Percentiles rank a stretch among this genome's conserved stretches.
phyloP scores from a whole-genome alignment of 306 rosid genomes.

The Trifolium pratense region DNA sequence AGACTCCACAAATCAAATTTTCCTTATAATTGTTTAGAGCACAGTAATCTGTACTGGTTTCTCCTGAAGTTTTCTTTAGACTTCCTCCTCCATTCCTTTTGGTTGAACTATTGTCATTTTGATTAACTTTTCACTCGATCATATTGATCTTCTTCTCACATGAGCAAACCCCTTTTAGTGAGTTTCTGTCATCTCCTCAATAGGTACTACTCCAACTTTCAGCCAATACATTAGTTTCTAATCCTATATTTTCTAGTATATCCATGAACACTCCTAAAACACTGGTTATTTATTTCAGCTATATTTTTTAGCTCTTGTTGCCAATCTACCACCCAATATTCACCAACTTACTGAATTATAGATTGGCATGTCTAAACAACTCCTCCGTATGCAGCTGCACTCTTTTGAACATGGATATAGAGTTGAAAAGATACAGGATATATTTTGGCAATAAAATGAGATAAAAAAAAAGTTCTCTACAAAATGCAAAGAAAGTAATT shows the following conservation, averaged over 20 bases:
- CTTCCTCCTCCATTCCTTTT: not conserved
- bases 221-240: constrained; percentile 12
- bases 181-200: constrained; percentile 11
- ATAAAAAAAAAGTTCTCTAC: constrained; percentile 8
- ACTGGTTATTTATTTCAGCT: not conserved
- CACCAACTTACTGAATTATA: constrained; percentile 17
- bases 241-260: constrained; percentile 17
- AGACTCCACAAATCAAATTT: constrained; percentile 3
- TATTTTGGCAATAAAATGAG: not conserved
- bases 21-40: constrained; percentile 6
- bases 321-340: constrained; percentile 11
- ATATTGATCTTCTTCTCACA: not conserved
- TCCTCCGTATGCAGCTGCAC: constrained; percentile 5
- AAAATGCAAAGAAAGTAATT: constrained; percentile 20
- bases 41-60: not conserved
- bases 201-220: not conserved
- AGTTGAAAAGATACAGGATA: constrained; percentile 27
- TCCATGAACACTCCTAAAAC: constrained; percentile 5
- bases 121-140: constrained; percentile 3
- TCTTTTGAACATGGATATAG: constrained; percentile 19
- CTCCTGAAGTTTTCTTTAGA: constrained; percentile 1
- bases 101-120: not conserved
- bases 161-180: constrained; percentile 30
- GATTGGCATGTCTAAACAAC: constrained; percentile 14
- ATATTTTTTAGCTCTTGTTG: not conserved